Evolutionary conservation across 2,329 filamentous ascomycete genomes (phyloP), one percentile per base, ranked within the genome.

Genomic region (Orbilia blumenaviensis): DNA sequence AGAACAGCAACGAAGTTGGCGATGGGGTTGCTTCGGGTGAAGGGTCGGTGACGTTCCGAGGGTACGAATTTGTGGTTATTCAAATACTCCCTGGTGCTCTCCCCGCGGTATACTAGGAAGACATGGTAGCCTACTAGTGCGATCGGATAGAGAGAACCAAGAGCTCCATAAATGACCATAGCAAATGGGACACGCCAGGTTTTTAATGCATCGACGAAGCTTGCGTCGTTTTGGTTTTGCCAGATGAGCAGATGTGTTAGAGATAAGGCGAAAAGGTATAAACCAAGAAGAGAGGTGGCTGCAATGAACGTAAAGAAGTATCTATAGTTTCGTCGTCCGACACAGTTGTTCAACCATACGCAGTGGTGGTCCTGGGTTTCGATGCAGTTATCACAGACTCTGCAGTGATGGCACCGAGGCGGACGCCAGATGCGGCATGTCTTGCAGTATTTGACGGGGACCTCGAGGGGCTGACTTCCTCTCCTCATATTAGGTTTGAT

Each of bases 321-420:
- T 78, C 95, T 92, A 84, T 99, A 99, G 84, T 99, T 99, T 80
- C 95, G 92, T 79, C 94, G 91, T 46, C 95, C 95, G 58, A 99
- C 91, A 80, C 95, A 99, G 83, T 99, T 99, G 84, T 99, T 99
- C 78, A 99, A 88, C 95, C 95, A 99, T 14, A 98, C 94, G 81
- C 95, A 99, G 83, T 99, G 95, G 81, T 99, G 95, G 81, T 99
- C 95, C 79, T 97, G 93, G 0, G 93, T 97, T 83, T 99, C 95
- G 75, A 99, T 89, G 82, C 95, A 99, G 83, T 96, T 97, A 84
- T 99, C 94, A 84, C 95, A 99, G 27, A 97, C 88, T 69, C 95
- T 92, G 84, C 95, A 99, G 84, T 99, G 95, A 82, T 99, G 96
- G 72, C 93, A 93, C 72, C 95, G 92, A 27, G 94, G 94, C 36